Percentiles rank a stretch among this genome's conserved stretches.
Conservation (phyloP, 306 rosid species). For the Fragaria vesca region DNA sequence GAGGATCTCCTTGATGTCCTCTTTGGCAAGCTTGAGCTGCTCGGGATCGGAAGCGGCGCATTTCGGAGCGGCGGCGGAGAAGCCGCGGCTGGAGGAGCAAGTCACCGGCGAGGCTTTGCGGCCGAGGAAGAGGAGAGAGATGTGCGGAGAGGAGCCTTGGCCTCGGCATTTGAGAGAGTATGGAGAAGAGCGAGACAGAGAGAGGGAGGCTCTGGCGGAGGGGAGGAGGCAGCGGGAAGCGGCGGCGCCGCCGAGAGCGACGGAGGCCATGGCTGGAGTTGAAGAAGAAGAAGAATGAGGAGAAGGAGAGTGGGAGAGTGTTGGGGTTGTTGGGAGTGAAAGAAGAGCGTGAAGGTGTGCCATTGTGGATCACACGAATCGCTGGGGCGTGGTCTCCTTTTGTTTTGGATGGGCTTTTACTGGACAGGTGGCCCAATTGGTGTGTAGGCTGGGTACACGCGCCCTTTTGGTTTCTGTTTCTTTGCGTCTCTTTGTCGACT, state of each 20-base stretch:
- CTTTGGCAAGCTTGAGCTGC: slow-evolving; percentile 75
- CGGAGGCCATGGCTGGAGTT: slow-evolving; percentile 37
- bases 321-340: neutral
- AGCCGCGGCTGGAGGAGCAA: slow-evolving; percentile 48
- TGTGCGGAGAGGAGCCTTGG: slow-evolving; percentile 55
- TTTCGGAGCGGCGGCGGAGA: slow-evolving; percentile 47
- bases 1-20: slow-evolving; percentile 81
- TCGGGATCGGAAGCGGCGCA: slow-evolving; percentile 71
- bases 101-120: slow-evolving; percentile 20
- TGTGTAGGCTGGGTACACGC: neutral
- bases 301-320: neutral
- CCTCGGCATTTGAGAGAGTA: slow-evolving; percentile 35
- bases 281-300: slow-evolving; percentile 2
- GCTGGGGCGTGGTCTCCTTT: slow-evolving; percentile 22
- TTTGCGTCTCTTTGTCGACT: neutral
- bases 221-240: slow-evolving; percentile 48
- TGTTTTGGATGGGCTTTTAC: slow-evolving; percentile 27
- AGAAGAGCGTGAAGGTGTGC: neutral
- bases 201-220: slow-evolving; percentile 35
- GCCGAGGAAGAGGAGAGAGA: slow-evolving; percentile 63
- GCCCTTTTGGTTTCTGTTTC: neutral
- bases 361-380: slow-evolving; percentile 10
- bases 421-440: neutral
- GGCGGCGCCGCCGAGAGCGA: slow-evolving; percentile 35
- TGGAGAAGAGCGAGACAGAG: slow-evolving; percentile 22